phyloP scores from a whole-genome alignment of 2,329 filamentous ascomycete species.

The Thelonectria blattea region DNA sequence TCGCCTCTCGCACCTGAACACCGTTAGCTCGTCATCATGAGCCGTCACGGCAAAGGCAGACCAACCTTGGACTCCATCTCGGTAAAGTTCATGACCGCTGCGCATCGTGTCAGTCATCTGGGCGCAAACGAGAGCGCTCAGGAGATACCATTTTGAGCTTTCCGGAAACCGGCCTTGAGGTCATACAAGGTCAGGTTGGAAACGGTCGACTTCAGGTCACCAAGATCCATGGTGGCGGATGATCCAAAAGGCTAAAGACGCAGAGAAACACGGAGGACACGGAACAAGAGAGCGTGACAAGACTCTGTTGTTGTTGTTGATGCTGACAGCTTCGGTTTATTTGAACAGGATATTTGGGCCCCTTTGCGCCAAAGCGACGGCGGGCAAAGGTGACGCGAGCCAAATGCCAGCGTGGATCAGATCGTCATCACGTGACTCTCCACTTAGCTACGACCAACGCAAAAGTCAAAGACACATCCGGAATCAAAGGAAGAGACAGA shows the following conservation, averaged over 20 bases:
- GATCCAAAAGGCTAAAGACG: conserved; percentile 27
- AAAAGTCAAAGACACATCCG: neutral
- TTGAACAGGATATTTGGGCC: conserved; percentile 23
- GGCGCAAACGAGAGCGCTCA: conserved; percentile 18
- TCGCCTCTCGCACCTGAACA: conserved; percentile 87
- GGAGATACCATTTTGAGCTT: conserved; percentile 88
- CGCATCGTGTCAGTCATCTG: conserved; percentile 38
- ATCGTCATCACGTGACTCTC: conserved; percentile 19
- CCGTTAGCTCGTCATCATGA: conserved; percentile 23
- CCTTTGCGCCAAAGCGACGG: conserved; percentile 36
- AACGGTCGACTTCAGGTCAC: conserved; percentile 83
- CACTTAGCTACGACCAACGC: neutral
- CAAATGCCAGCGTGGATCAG: conserved; percentile 31
- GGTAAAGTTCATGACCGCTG: conserved; percentile 97
- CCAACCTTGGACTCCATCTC: conserved; percentile 81
- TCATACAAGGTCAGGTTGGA: conserved; percentile 94
- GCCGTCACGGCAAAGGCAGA: conserved; percentile 20
- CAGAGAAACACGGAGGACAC: conserved; percentile 5
- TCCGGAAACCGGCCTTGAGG: conserved; percentile 90
- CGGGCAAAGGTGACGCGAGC: conserved; percentile 23
- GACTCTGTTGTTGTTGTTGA: conserved; percentile 22
- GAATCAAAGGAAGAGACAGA: neutral
- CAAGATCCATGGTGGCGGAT: conserved; percentile 75
- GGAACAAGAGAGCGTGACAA: conserved; percentile 8
- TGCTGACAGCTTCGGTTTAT: conserved; percentile 18